Evolutionary conservation across 495 filamentous ascomycete species (phyloP), one percentile per base, ranked within the genome.

Genomic region (Penicillium subrubescens): DNA sequence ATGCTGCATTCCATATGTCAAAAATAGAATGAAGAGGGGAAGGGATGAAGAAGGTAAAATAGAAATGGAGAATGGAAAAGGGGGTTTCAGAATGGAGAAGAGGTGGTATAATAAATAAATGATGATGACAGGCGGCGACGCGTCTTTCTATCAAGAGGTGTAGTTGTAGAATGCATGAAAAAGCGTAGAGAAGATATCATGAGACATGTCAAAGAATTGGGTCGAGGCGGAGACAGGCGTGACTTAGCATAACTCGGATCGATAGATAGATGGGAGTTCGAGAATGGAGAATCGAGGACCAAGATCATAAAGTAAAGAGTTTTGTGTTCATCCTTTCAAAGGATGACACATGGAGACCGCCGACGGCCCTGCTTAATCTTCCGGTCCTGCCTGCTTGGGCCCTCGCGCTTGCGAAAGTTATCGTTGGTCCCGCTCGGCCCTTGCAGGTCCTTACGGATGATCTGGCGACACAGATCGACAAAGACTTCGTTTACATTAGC

Each of bases 401-500:
- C 71, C 31, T 82, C 80, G 44, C 80, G 74, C 65, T 77, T 79
- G 46, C 79, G 72, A 7, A 62, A 43, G 7, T 71, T 67, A 41
- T 84, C 81, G 59, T 66, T 78, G 64, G 70, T 83, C 72, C 71
- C 81, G 66, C 73, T 74, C 64, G 72, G 80, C 61, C 65, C 86
- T 73, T 72, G 75, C 62, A 78, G 83, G 62, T 93, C 90, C 65
- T 88, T 91, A 59, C 86, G 85, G 51, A 97, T 90, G 78, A 97
- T 96, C 79, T 97, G 94, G 59, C 92, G 84, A 73, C 93, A 97
- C 67, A 97, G 86, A 76, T 98, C 93, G 67, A 93, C 81, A 78
- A 97, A 99, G 46, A 95, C 92, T 74, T 98, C 94, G 71, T 97
- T 92, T 17, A 99, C 96, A 69, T 99, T 98, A 61, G 89, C 89